A percentile compares a stretch with the other conserved stretches of the same genome.
These are phyloP conservation scores for Calamus simplicifolius DNA, from an alignment of 176 grass and related monocot species.

Conservation along the genomic window DNA sequence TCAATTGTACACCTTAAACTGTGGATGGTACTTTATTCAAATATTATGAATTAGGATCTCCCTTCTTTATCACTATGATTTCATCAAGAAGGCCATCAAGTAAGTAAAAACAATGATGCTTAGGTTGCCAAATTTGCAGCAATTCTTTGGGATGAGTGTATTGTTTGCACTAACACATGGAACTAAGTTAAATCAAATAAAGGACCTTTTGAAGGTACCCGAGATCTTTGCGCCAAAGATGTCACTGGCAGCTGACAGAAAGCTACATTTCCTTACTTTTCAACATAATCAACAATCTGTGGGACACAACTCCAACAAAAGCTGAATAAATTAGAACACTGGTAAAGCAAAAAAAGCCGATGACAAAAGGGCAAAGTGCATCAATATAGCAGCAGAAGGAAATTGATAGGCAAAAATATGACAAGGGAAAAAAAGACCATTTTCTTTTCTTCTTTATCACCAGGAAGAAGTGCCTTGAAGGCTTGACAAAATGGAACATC, in stretches of 20 bases:
- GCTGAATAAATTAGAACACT: too few relatives aligned
- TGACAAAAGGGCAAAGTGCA: too few relatives aligned
- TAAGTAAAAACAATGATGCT: too few relatives aligned
- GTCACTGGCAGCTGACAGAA: conserved; percentile 56
- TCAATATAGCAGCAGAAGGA: background rate
- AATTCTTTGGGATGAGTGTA: too few relatives aligned
- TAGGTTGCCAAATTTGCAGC: too few relatives aligned
- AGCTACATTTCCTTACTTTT: conserved; percentile 89
- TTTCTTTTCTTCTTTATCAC: conserved; percentile 88
- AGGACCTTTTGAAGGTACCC: conserved; percentile 98
- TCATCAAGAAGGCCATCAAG: too few relatives aligned
- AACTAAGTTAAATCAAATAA: background rate
- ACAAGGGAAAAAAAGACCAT: conserved; percentile 33
- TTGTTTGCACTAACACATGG: too few relatives aligned
- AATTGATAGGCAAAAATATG: background rate
- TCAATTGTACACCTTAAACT: too few relatives aligned
- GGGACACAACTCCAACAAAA: background rate
- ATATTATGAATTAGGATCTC: too few relatives aligned
- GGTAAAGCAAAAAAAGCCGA: too few relatives aligned
- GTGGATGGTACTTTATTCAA: too few relatives aligned
- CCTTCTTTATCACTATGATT: too few relatives aligned
- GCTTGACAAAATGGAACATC: conserved; percentile 70
- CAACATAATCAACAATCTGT: conserved; percentile 74
- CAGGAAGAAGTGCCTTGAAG: conserved; percentile 77
- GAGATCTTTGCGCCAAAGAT: conserved; percentile 92